These are phyloP conservation scores for Fusarium globosum DNA, from an alignment of 2,329 filamentous ascomycete genomes.

Conservation along the genomic window DNA sequence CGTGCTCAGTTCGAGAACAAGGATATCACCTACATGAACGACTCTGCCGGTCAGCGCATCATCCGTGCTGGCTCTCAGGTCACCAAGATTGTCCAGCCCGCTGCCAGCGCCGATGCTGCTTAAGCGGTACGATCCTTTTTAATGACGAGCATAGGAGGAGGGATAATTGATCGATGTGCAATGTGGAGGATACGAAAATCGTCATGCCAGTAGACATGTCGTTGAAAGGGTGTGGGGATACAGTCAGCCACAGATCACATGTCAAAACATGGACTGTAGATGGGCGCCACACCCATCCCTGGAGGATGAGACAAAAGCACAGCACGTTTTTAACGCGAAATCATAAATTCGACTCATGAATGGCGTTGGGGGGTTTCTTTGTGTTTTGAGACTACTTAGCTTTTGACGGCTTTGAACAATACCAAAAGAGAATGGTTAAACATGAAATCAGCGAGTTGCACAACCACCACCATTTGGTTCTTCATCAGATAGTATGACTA, in stretches of 20 bases:
- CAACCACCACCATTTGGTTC: not conserved
- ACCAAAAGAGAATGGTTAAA: conserved; percentile 31
- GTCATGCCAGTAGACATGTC: conserved; percentile 27
- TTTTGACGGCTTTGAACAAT: conserved; percentile 30
- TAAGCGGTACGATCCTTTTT: conserved; percentile 51
- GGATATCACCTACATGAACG: conserved; percentile 82
- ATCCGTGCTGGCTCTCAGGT: conserved; percentile 87
- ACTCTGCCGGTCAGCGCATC: conserved; percentile 83
- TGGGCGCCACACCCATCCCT: conserved; percentile 13
- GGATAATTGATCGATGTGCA: conserved; percentile 36
- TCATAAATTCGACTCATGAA: conserved; percentile 44
- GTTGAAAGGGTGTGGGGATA: conserved; percentile 23
- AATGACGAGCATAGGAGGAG: conserved; percentile 33
- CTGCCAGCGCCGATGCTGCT: conserved; percentile 86
- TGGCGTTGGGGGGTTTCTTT: conserved; percentile 42
- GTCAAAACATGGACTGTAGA: conserved; percentile 16
- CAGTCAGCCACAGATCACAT: conserved; percentile 37
- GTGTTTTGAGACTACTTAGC: conserved; percentile 32
- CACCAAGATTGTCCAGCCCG: conserved; percentile 83
- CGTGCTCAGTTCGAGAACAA: conserved; percentile 86
- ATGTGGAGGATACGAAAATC: conserved; percentile 10
- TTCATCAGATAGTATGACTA: conserved; percentile 4
- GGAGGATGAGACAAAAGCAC: conserved; percentile 17
- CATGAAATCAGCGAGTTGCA: conserved; percentile 3
- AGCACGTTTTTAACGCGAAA: conserved; percentile 31